Percentiles rank a stretch among this genome's conserved stretches.
Conservation (phyloP, 768 basidiomycete genomes). For the Phaeotremella skinneri region DNA sequence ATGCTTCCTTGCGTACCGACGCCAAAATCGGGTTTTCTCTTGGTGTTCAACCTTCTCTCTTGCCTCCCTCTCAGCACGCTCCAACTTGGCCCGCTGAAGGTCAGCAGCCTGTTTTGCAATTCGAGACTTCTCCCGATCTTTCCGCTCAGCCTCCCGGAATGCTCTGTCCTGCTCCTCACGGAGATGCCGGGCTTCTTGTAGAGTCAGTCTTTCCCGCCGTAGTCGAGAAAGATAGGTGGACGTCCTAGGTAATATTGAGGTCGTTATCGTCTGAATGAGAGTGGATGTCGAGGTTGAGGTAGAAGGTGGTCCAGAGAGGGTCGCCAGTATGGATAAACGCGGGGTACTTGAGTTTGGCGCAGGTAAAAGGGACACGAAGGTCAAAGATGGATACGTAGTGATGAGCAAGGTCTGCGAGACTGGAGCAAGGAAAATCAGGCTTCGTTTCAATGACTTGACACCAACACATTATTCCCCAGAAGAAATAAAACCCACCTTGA, state of each 20-base stretch:
- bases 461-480: neutral
- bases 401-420: slow-evolving; percentile 61
- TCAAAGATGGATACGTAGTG: slow-evolving; percentile 89
- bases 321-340: slow-evolving; percentile 73
- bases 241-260: slow-evolving; percentile 76
- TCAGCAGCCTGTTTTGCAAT: slow-evolving; percentile 59
- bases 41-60: slow-evolving; percentile 38
- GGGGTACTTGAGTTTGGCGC: slow-evolving; percentile 50
- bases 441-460: slow-evolving; percentile 15
- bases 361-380: slow-evolving; percentile 79
- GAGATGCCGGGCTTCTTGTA: slow-evolving; percentile 60
- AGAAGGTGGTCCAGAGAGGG: slow-evolving; percentile 68
- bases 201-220: slow-evolving; percentile 52
- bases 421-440: slow-evolving; percentile 54
- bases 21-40: slow-evolving; percentile 55
- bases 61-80: slow-evolving; percentile 38
- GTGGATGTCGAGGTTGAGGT: slow-evolving; percentile 64
- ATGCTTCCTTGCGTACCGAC: slow-evolving; percentile 61
- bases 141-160: slow-evolving; percentile 63
- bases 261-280: slow-evolving; percentile 66
- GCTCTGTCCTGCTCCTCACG: slow-evolving; percentile 73
- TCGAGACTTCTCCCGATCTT: slow-evolving; percentile 67
- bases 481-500: slow-evolving; percentile 57
- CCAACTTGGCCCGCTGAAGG: slow-evolving; percentile 29
- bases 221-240: slow-evolving; percentile 69